Evolutionary conservation across 2,329 filamentous ascomycete genomes (phyloP).

Genomic region (Fusarium buxicola): DNA sequence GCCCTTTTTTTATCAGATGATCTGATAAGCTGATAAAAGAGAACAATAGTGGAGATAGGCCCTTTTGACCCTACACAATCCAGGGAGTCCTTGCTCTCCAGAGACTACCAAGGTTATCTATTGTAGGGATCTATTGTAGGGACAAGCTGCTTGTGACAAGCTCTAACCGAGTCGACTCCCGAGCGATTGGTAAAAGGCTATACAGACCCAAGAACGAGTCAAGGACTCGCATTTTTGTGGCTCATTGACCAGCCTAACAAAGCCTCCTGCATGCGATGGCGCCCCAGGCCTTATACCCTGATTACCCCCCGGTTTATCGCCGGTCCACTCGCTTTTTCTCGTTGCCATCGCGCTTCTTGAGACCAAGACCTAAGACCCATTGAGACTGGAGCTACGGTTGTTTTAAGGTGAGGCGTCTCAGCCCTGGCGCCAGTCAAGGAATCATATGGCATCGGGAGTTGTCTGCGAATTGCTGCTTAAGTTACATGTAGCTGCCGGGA

Average conservation of each 20-base stretch:
- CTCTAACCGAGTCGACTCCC: not conserved
- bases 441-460: not conserved
- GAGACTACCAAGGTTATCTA: not conserved
- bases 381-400: not conserved
- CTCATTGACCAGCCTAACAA: too few relatives aligned
- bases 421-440: slow-evolving; percentile 11
- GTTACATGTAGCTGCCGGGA: not conserved
- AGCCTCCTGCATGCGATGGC: not conserved
- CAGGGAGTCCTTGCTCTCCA: not conserved
- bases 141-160: not conserved
- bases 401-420: slow-evolving; percentile 17
- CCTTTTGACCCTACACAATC: not conserved
- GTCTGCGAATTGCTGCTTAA: not conserved
- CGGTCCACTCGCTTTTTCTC: not conserved
- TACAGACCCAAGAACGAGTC: not conserved
- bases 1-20: slow-evolving; percentile 33
- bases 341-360: too few relatives aligned
- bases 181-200: not conserved
- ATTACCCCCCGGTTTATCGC: slow-evolving; percentile 4
- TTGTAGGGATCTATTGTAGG: not conserved
- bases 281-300: not conserved
- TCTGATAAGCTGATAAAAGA: slow-evolving; percentile 29
- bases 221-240: slow-evolving; percentile 1
- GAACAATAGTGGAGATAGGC: not conserved
- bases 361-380: not conserved